phyloP scores from a whole-genome alignment of 192 early-diverging fungal genomes.

The Coemansia sp. region DNA sequence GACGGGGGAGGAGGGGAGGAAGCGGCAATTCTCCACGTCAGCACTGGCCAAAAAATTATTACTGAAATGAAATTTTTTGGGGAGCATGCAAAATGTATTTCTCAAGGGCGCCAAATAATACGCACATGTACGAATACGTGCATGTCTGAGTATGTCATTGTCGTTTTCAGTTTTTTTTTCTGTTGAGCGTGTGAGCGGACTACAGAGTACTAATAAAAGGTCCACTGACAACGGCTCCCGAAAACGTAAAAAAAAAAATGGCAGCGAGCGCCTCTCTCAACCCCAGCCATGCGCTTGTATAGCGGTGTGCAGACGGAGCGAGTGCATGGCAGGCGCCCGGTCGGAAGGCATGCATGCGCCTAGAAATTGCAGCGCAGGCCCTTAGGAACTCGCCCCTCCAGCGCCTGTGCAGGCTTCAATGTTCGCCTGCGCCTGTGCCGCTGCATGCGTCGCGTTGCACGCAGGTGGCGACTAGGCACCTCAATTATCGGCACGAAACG shows the following conservation, averaged over 20 bases:
- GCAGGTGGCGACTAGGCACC: neutral
- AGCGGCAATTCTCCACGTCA: neutral
- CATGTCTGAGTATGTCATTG: slow-evolving; percentile 3
- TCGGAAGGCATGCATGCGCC: neutral
- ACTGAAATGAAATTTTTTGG: neutral
- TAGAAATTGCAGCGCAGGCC: slow-evolving; percentile 4
- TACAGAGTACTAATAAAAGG: neutral
- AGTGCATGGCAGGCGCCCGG: neutral
- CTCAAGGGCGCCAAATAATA: neutral
- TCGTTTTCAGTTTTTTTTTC: neutral
- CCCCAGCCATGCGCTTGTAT: slow-evolving; percentile 5
- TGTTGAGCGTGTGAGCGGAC: slow-evolving; percentile 4
- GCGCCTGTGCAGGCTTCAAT: neutral
- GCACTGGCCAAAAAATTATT: no score
- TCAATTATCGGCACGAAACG: neutral
- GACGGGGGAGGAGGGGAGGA: neutral
- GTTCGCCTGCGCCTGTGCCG: neutral
- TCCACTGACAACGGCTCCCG: neutral
- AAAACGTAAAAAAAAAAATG: neutral
- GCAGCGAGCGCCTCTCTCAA: neutral
- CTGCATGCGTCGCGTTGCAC: neutral
- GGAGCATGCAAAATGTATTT: neutral
- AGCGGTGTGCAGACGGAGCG: neutral
- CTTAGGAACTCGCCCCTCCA: neutral
- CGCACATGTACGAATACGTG: neutral